Base-by-base conservation (phyloP, 139 green algal species). In the Chlorella sp. region DNA sequence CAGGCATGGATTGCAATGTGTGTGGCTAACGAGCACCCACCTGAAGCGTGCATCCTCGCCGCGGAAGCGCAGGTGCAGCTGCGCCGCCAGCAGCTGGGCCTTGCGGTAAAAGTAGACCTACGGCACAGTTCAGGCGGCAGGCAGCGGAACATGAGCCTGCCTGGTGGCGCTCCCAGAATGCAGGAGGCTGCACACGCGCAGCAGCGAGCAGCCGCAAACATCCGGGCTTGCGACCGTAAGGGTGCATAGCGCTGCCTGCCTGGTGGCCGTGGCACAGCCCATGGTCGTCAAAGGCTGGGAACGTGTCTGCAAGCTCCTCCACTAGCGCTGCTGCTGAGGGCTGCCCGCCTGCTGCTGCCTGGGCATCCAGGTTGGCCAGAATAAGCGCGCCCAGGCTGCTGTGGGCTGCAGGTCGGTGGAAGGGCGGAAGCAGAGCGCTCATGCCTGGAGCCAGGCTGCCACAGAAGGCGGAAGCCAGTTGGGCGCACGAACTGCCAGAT, bases 31-130 rank as follows among this genome's bases (percentile, higher is more conserved):
- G n/a, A n/a, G n/a, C n/a, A n/a, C 46, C 11, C 11, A 54, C 46
- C 9, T 24, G 43, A 93, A 90, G 22, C 85, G 87, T 16, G 36
- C 60, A 70, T 93, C 86, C 14, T 77, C 43, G 2, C 30, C 41
- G 30, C 87, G 77, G 83, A 91, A 91, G 32, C 88, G 86, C 32
- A 87, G 69, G 69, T 44, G 65, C 48, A 91, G 83, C 56, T 88
- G 80, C 14, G 82, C 83, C 22, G 72, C 88, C 64, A 91, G 85
- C 58, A 58, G 40, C 77, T 93, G 90, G n/a, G 90, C 90, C 75
- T 89, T 91, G 41, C 91, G 82, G 38, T 86, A 82, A 40, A 90
- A 91, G 54, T 44, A 40, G 41, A 93, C 87, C 38, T 83, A 80
- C 24, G n/a, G 41, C 14, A 24, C 32, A 73, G 1, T 28, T 17